Evolutionary conservation across 179 eudicot species (phyloP).

Genomic region (Beta lomatogona): DNA sequence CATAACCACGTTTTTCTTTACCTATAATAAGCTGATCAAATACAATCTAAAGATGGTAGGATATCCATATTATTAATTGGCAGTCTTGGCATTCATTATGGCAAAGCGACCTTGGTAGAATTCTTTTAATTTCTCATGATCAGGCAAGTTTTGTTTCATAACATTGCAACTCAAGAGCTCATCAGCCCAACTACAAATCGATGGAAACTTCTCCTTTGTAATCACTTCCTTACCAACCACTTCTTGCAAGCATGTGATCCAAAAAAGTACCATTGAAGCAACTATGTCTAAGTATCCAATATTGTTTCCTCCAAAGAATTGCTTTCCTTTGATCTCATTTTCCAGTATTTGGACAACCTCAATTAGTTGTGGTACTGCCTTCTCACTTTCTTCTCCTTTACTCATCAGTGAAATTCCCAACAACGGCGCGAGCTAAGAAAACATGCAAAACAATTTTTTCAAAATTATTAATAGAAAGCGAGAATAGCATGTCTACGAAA

Average conservation of each 20-base stretch:
- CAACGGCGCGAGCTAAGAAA: background rate
- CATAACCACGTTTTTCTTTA: too few relatives aligned
- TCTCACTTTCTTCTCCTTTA: slow-evolving; percentile 17
- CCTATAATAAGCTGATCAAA: too few relatives aligned
- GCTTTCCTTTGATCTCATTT: slow-evolving; percentile 18
- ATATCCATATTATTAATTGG: background rate
- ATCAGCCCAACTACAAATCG: slow-evolving; percentile 25
- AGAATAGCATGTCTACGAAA: background rate
- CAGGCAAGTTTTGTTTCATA: slow-evolving; percentile 16
- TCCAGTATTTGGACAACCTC: slow-evolving; percentile 20
- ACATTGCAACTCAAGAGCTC: background rate
- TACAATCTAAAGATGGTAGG: background rate
- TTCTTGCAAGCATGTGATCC: slow-evolving; percentile 31
- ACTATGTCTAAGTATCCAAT: slow-evolving; percentile 28
- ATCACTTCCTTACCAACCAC: slow-evolving; percentile 13
- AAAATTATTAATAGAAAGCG: slow-evolving; percentile 12
- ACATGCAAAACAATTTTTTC: background rate
- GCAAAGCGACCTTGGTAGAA: background rate
- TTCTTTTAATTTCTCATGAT: background rate
- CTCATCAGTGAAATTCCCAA: slow-evolving; percentile 1
- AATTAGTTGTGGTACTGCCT: slow-evolving; percentile 7
- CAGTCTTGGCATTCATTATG: background rate
- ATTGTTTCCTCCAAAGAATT: slow-evolving; percentile 24
- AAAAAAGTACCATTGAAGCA: slow-evolving; percentile 4
- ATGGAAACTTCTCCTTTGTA: slow-evolving; percentile 19